phyloP scores from a whole-genome alignment of 1,284 basidiomycete genomes.

The Ceratobasidium sp. region DNA sequence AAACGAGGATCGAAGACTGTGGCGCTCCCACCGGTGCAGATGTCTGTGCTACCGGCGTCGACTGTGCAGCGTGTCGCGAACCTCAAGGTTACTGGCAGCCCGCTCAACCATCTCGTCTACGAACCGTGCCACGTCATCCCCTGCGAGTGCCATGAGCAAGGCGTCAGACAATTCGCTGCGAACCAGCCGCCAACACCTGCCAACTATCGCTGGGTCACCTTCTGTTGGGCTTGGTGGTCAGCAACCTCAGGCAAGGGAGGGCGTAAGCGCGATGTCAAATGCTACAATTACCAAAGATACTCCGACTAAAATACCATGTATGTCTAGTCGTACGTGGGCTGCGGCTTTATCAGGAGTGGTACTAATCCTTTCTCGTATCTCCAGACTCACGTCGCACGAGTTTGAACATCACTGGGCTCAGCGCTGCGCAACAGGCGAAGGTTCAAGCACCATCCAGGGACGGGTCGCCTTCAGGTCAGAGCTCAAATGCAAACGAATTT shows the following conservation, averaged over 20 bases:
- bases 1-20: conserved; percentile 68
- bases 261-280: conserved; percentile 34
- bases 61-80: conserved; percentile 83
- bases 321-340: conserved; percentile 70
- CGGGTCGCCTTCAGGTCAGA: conserved; percentile 66
- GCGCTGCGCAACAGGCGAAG: conserved; percentile 53
- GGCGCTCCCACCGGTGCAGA: conserved; percentile 84
- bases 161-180: conserved; percentile 81
- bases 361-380: conserved; percentile 59
- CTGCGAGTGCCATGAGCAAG: conserved; percentile 68
- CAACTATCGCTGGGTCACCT: conserved; percentile 90
- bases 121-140: conserved; percentile 55
- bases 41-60: conserved; percentile 78
- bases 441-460: conserved; percentile 65
- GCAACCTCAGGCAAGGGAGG: conserved; percentile 30
- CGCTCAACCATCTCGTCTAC: conserved; percentile 51
- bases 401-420: conserved; percentile 58
- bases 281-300: conserved; percentile 66
- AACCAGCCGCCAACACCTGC: conserved; percentile 72
- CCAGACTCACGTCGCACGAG: conserved; percentile 67
- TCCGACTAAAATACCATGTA: conserved; percentile 94
- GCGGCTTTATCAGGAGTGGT: conserved; percentile 72
- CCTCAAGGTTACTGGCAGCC: conserved; percentile 66
- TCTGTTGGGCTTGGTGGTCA: conserved; percentile 69
- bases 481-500: conserved; percentile 73